Conservation (phyloP, 208 protist species). For the Vickermania ingenoplastis region DNA sequence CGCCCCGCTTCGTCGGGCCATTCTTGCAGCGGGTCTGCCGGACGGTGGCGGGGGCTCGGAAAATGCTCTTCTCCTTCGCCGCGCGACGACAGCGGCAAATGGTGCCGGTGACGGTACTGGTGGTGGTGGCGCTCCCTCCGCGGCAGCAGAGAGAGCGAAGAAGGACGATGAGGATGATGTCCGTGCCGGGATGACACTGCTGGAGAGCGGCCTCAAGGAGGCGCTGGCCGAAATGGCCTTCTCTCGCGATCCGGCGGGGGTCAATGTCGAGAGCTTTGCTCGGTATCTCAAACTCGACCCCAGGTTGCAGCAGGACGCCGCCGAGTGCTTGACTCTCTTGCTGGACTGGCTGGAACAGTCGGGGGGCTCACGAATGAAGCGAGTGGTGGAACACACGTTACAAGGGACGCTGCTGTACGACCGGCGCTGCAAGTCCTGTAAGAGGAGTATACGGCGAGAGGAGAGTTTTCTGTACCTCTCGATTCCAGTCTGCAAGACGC, state of each 20-base stretch:
- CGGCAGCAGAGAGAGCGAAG: not conserved
- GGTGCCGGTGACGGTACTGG: not conserved
- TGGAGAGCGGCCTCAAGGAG: constrained; percentile 44
- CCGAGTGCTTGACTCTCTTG: constrained; percentile 70
- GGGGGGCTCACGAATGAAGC: constrained; percentile 28
- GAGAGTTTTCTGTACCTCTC: constrained; percentile 68
- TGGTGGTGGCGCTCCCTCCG: not conserved
- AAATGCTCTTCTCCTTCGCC: too few species aligned
- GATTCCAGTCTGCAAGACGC: constrained; percentile 39
- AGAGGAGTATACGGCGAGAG: constrained; percentile 35
- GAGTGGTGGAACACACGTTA: constrained; percentile 32
- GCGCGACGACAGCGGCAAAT: too few species aligned
- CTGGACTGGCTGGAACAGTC: constrained; percentile 61
- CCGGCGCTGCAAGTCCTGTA: constrained; percentile 52
- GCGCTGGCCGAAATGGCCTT: constrained; percentile 74
- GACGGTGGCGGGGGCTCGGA: not conserved
- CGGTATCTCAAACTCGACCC: constrained; percentile 56
- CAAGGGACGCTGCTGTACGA: constrained; percentile 62
- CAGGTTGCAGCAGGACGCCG: constrained; percentile 70
- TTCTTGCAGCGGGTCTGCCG: constrained; percentile 23
- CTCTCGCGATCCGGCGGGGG: constrained; percentile 32
- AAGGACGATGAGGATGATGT: not conserved
- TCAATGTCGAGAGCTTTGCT: constrained; percentile 37
- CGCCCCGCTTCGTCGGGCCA: constrained; percentile 33
- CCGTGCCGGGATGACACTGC: not conserved